Evolutionary conservation across 768 basidiomycete genomes (phyloP).

Genomic region (Suillus placidus): DNA sequence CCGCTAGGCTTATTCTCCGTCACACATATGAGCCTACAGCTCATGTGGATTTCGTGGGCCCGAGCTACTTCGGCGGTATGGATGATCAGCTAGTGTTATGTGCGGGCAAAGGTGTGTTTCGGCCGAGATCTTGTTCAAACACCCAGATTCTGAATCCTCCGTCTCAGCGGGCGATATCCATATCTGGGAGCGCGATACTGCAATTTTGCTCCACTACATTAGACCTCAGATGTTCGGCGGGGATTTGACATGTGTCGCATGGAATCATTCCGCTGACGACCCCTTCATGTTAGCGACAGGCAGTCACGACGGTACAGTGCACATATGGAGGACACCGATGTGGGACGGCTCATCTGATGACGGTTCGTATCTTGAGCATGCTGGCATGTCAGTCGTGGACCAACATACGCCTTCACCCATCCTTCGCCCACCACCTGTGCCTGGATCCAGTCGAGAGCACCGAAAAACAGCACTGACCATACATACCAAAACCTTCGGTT

Average conservation of each 20-base stretch:
- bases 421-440: neutral
- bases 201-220: conserved; percentile 68
- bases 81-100: conserved; percentile 80
- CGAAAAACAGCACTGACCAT: neutral
- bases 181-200: conserved; percentile 86
- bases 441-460: neutral
- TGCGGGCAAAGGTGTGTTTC: conserved; percentile 64
- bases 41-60: conserved; percentile 73
- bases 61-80: conserved; percentile 81
- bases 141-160: neutral
- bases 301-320: conserved; percentile 73
- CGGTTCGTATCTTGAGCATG: conserved; percentile 29
- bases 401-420: neutral
- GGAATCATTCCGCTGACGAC: conserved; percentile 66
- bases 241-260: conserved; percentile 78
- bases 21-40: conserved; percentile 76
- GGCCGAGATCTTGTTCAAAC: neutral
- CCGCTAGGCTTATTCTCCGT: conserved; percentile 41
- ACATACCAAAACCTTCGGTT: neutral
- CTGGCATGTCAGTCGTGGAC: neutral
- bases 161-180: conserved; percentile 76
- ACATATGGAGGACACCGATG: conserved; percentile 64
- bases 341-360: conserved; percentile 27
- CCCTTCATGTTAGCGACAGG: conserved; percentile 67
- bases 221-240: conserved; percentile 62